These are phyloP conservation scores for Solanum hybrid DNA, from an alignment of 305 asterid genomes.

Conservation along the genomic window DNA sequence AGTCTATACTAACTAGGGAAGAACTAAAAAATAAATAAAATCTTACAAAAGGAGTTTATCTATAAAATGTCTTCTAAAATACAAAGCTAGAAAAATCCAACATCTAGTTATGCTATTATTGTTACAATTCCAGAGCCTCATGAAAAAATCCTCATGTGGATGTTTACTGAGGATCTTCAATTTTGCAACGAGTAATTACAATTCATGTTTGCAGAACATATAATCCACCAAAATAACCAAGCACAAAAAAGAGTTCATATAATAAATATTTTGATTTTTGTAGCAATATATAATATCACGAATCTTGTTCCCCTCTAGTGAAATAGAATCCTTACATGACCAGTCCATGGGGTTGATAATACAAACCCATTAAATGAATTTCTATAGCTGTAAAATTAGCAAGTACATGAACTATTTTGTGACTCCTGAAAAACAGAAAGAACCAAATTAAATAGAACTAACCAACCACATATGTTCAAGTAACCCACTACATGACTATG, in stretches of 20 bases:
- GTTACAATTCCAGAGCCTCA: background rate
- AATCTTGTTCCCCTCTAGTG: background rate
- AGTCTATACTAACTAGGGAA: background rate
- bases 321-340: background rate
- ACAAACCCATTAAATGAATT: background rate
- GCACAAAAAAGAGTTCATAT: background rate
- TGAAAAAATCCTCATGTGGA: background rate
- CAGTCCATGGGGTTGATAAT: background rate
- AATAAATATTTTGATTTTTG: background rate
- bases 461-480: background rate
- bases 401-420: background rate
- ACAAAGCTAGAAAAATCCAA: background rate
- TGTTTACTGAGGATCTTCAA: background rate
- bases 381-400: background rate
- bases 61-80: background rate
- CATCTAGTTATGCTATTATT: background rate
- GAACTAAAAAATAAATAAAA: background rate
- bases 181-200: background rate
- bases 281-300: background rate
- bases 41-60: background rate
- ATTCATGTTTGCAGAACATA: background rate
- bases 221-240: background rate
- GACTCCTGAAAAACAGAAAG: background rate
- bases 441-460: background rate
- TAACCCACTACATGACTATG: background rate